Conservation (phyloP, 805 yeast species). For the Zygoascus ofunaensis region DNA sequence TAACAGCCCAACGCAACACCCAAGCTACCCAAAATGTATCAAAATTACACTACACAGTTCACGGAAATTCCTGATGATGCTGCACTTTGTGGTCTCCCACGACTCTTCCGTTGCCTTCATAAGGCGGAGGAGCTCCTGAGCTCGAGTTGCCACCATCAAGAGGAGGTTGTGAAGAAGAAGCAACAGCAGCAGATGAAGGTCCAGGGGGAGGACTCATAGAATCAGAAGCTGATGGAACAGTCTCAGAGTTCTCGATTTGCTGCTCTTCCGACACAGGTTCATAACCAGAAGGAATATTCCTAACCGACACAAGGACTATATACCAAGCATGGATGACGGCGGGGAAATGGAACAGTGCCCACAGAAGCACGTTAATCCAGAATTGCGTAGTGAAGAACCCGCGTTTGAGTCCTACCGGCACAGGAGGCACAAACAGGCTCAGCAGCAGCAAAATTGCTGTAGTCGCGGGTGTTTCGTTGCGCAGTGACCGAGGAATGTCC, state of each 20-base stretch:
- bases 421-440: conserved; percentile 63
- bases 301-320: conserved; percentile 34
- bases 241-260: no score
- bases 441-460: conserved; percentile 37
- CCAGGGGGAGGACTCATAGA: no score
- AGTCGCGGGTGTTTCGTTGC: conserved; percentile 41
- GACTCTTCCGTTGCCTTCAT: neutral
- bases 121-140: neutral
- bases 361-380: conserved; percentile 44
- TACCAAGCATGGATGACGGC: conserved; percentile 60
- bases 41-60: neutral
- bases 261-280: no score
- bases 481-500: conserved; percentile 10
- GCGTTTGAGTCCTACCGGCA: conserved; percentile 54
- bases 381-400: conserved; percentile 46
- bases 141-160: neutral
- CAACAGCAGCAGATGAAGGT: no score
- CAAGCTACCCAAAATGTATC: no score
- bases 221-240: no score
- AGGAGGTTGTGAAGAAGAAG: no score
- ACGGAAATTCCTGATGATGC: neutral
- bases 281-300: conserved; percentile 9
- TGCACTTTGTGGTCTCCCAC: neutral
- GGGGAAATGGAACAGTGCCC: conserved; percentile 56
- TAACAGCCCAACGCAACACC: no score